Evolutionary conservation across 2,329 filamentous ascomycete genomes (phyloP), one percentile per base, ranked within the genome.

Genomic region (Fusarium piperis): DNA sequence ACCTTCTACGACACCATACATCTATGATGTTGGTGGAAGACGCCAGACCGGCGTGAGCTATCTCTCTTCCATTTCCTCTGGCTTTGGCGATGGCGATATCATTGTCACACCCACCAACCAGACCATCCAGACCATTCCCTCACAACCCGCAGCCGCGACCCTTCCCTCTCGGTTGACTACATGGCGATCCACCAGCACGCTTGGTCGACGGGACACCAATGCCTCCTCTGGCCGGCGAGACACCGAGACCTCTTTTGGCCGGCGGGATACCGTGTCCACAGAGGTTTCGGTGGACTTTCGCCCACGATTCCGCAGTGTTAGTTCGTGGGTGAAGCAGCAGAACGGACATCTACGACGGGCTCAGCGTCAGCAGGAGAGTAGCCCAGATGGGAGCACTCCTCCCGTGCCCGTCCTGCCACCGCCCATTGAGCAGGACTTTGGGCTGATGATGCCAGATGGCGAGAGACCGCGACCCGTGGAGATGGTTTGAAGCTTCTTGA

Each of bases 321-420:
- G 83, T 62, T 90, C 88, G 32, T 92, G 90, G 90, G 90, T 92
- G 2, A 86, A 86, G 71, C 89, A 92, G 76, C 90, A 92, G 78
- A 86, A 86, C 10, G 86, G 85, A 3, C 84, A 88, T 3, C 78
- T 89, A 32, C 85, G 84, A 73, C 82, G 85, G 28, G 85, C 83
- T 2, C 81, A 84, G 72, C 81, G 83, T 62, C 82, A 81, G 41
- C 68, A 73, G 62, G 75, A 65, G 55, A 48, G 26, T 15, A 53
- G 48, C 16, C 36, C 74, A 28, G 75, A 70, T 9, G 68, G 75
- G 18, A 75, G 80, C 20, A 75, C 81, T 11, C 84, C 84, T 4
- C 81, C 83, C 0, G 79, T 85, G 30, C 83, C 84, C 2, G 77
- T 79, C 4, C 70, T 83, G 52, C 26, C 63, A 1, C 83, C 85